Percentiles rank a stretch among this genome's conserved stretches.
Conservation (phyloP, 148 eudicot genomes). For the Polygonum maritimum region DNA sequence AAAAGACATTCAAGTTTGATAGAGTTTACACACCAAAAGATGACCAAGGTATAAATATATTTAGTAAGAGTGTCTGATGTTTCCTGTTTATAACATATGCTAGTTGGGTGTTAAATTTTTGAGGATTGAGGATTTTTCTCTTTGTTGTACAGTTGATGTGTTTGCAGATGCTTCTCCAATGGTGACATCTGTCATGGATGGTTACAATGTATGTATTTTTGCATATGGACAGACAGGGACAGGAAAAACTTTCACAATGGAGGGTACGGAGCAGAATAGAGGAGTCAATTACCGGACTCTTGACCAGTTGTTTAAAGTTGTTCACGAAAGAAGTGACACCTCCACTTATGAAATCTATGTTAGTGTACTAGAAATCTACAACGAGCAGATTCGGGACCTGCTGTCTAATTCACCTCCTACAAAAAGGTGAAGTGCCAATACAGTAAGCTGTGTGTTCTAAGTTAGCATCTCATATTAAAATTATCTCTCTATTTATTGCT, state of each 20-base stretch:
- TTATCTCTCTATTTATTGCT: not conserved
- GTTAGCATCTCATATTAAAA: not conserved
- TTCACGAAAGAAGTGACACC: slow-evolving; percentile 58
- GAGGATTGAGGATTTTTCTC: slow-evolving; percentile 7
- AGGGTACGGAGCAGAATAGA: slow-evolving; percentile 71
- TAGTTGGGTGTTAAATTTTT: not conserved
- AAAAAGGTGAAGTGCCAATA: not conserved
- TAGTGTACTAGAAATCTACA: slow-evolving; percentile 93
- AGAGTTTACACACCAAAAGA: slow-evolving; percentile 81
- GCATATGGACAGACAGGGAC: slow-evolving; percentile 98
- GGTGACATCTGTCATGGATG: slow-evolving; percentile 89
- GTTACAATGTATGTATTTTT: slow-evolving; percentile 92
- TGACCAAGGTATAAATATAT: slow-evolving; percentile 57
- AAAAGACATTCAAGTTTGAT: slow-evolving; percentile 72
- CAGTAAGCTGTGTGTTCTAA: not conserved
- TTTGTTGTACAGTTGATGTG: slow-evolving; percentile 53
- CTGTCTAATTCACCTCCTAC: slow-evolving; percentile 23
- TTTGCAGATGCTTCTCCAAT: slow-evolving; percentile 85
- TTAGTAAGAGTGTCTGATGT: not conserved
- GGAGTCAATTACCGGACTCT: slow-evolving; percentile 93
- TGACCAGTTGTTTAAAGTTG: slow-evolving; percentile 62
- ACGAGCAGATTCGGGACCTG: slow-evolving; percentile 89
- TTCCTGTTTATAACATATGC: not conserved
- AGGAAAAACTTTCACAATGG: slow-evolving; percentile 97
- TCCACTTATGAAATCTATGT: slow-evolving; percentile 61